Conservation (phyloP, 2,329 filamentous ascomycete genomes). For the Talaromyces albobiverticillius region DNA sequence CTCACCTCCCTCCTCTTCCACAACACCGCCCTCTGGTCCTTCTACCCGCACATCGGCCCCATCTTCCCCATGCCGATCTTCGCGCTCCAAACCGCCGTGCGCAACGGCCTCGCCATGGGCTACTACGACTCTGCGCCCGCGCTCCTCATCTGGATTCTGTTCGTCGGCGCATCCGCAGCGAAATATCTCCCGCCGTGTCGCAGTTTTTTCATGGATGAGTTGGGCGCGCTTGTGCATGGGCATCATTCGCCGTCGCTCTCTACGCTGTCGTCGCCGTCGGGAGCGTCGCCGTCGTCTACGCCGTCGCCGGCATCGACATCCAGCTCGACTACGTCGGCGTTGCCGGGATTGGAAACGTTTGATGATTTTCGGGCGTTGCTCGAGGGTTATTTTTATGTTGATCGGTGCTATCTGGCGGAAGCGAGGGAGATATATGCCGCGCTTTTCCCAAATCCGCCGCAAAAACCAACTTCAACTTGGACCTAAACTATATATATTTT, state of each 20-base stretch:
- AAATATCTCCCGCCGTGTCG: slow-evolving; percentile 11
- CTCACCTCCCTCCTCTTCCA: slow-evolving; percentile 38
- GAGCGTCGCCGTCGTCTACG: background rate
- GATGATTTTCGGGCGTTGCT: slow-evolving; percentile 32
- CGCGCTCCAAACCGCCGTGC: slow-evolving; percentile 31
- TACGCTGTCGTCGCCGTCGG: background rate
- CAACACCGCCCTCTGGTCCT: slow-evolving; percentile 38
- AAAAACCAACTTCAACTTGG: too few species aligned
- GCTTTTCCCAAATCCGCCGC: background rate
- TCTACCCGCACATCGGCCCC: slow-evolving; percentile 34
- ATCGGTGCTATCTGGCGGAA: slow-evolving; percentile 30
- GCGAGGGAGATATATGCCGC: slow-evolving; percentile 31
- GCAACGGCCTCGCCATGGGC: slow-evolving; percentile 29
- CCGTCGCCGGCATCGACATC: background rate
- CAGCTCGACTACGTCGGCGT: background rate
- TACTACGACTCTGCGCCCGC: slow-evolving; percentile 31
- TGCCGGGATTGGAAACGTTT: slow-evolving; percentile 25
- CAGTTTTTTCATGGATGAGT: slow-evolving; percentile 30
- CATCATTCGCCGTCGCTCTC: too few species aligned
- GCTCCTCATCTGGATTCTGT: slow-evolving; percentile 36
- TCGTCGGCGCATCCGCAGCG: slow-evolving; percentile 31
- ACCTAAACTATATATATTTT: background rate
- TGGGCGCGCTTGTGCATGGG: slow-evolving; percentile 14
- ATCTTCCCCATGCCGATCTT: slow-evolving; percentile 34
- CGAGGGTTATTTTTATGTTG: slow-evolving; percentile 34